A percentile compares a stretch with the other conserved stretches of the same genome.
phyloP scores from a whole-genome alignment of 768 basidiomycete species.

The Jaapia argillacea region DNA sequence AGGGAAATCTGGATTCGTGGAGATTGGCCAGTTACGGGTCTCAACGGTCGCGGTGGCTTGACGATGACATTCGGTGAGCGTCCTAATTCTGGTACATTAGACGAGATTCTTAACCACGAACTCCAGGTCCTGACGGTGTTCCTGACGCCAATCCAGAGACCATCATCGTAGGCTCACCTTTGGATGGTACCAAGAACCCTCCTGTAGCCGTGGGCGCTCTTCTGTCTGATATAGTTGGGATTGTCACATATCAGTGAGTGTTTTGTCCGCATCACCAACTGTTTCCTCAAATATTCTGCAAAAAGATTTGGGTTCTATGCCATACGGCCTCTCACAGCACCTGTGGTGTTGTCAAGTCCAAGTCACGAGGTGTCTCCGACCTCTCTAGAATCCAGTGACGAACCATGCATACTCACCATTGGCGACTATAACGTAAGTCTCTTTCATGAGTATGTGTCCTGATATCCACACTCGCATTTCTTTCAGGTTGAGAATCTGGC shows the following conservation, averaged over 20 bases:
- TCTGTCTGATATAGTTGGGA: constrained; percentile 42
- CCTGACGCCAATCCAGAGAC: constrained; percentile 51
- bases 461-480: no score
- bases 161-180: constrained; percentile 40
- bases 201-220: constrained; percentile 33
- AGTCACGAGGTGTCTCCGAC: constrained; percentile 26
- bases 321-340: constrained; percentile 47
- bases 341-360: constrained; percentile 31
- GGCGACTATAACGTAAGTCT: constrained; percentile 49
- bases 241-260: constrained; percentile 40
- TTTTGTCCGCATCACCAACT: background rate
- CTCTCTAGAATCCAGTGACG: constrained; percentile 21
- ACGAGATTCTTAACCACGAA: background rate
- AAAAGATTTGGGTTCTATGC: constrained; percentile 44
- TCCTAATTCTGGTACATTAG: background rate
- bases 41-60: constrained; percentile 46
- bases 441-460: no score
- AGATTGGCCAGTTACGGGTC: constrained; percentile 43
- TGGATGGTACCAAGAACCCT: constrained; percentile 45
- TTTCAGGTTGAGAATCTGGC: constrained; percentile 45
- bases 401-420: constrained; percentile 37
- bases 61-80: constrained; percentile 36
- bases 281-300: background rate
- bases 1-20: constrained; percentile 53
- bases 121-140: constrained; percentile 33